Evolutionary conservation across 2,329 filamentous ascomycete species (phyloP), one percentile per base, ranked within the genome.

Genomic region (Ambrosiella xylebori): DNA sequence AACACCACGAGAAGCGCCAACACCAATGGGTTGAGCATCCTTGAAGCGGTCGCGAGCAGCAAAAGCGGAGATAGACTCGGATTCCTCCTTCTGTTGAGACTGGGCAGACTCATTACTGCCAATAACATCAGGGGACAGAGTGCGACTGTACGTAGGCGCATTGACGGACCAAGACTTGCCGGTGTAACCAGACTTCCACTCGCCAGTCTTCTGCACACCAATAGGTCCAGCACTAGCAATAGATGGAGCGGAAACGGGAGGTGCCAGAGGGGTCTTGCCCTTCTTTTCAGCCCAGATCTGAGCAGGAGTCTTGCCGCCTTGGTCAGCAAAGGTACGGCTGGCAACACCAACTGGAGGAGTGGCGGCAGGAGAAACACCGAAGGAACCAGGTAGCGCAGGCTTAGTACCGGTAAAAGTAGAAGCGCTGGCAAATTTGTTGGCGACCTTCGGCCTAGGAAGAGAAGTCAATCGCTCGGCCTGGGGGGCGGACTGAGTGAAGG

Each of bases 251-350:
- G 75, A 69, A 13, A 61, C 36, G 74, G 71, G 54, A 77, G 72
- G 55, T 19, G 61, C 35, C 74, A 71, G 54, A 77, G 72, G 55
- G 15, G 58, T 39, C 61, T 82, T 84, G 41, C 87, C 91, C 74
- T 97, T 97, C 74, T 90, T 95, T 74, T 98, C 93, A 0, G 91
- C 91, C 93, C 93, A 98, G 40, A 95, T 73, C 70, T 98, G 93
- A 37, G 93, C 90, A 6, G 93, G 93, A 4, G 93, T 97, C 75
- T 97, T 98, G 62, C 93, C 93, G 62, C 86, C 90, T 69, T 94
- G 76, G 64, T 96, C 90, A 13, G 93, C 93, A 73, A 97, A 98
- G 0, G 89, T 95, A 66, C 88, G 84, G 71, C 88, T 94, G 41
- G 90, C 89, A 63, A 81, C 78, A 35, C 88, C 89, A 35, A 95